A percentile compares a stretch with the other conserved stretches of the same genome.
Evolutionary conservation across 345 rosid species (phyloP).

Genomic region (rapeseed (Brassica napus)): Da-Ae NC_063442.1:5429001-5429500

Average conservation of each 20-base stretch:
- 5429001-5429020: neutral
- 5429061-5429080: slow-evolving; percentile 1
- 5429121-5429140: slow-evolving; percentile 26
- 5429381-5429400: slow-evolving; percentile 1
- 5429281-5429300: neutral
- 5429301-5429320: slow-evolving; percentile 44
- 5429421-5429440: slow-evolving; percentile 26
- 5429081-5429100: slow-evolving; percentile 10
- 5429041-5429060: too few species aligned
- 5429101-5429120: slow-evolving; percentile 25
- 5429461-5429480: neutral
- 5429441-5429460: slow-evolving; percentile 20
- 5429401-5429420: slow-evolving; percentile 23
- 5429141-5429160: slow-evolving; percentile 12
- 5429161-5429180: slow-evolving; percentile 38
- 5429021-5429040: too few species aligned
- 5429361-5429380: neutral
- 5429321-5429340: slow-evolving; percentile 28
- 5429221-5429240: neutral
- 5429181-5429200: slow-evolving; percentile 52
- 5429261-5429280: neutral
- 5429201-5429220: slow-evolving; percentile 38
- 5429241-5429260: slow-evolving; percentile 11
- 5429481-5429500: neutral
- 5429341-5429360: neutral